A percentile compares a stretch with the other conserved stretches of the same genome.
phyloP scores from a whole-genome alignment of 2,329 filamentous ascomycete genomes.

The Talaromyces sp. region DNA sequence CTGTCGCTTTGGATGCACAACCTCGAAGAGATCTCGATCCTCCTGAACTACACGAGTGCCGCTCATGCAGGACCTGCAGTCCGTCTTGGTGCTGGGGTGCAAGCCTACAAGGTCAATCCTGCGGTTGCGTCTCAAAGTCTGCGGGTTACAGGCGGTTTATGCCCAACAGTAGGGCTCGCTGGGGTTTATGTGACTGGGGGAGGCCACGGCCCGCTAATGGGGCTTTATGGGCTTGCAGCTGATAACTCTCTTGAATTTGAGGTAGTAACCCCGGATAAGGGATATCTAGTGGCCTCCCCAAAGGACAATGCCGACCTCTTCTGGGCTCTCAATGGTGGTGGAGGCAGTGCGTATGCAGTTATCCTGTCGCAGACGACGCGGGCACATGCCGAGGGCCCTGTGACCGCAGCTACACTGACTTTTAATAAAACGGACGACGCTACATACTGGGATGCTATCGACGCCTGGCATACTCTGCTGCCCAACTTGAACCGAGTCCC shows the following conservation, averaged over 20 bases:
- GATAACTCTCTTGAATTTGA: slow-evolving; percentile 55
- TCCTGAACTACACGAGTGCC: slow-evolving; percentile 25
- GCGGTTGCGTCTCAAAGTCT: slow-evolving; percentile 39
- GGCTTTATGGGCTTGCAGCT: slow-evolving; percentile 43
- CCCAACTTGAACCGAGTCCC: background rate
- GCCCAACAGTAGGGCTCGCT: slow-evolving; percentile 48
- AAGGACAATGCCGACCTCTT: slow-evolving; percentile 35
- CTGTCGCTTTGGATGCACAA: slow-evolving; percentile 47
- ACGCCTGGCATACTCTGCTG: background rate
- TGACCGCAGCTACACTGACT: background rate
- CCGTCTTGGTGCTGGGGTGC: slow-evolving; percentile 2
- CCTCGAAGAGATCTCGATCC: slow-evolving; percentile 38
- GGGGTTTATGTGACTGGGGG: slow-evolving; percentile 58
- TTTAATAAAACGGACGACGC: background rate
- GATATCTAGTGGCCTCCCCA: slow-evolving; percentile 1
- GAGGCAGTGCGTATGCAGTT: slow-evolving; percentile 44
- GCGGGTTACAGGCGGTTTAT: slow-evolving; percentile 49
- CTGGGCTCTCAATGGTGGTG: slow-evolving; percentile 49
- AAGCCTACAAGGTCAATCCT: background rate
- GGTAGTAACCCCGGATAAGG: slow-evolving; percentile 44
- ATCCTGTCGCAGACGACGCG: slow-evolving; percentile 21
- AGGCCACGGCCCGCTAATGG: slow-evolving; percentile 44
- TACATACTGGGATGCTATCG: background rate
- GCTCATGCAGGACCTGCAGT: background rate
- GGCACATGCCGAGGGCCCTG: background rate